Evolutionary conservation across 1,139 yeast genomes (phyloP).

Genomic region (Sugiyamaella novakii): DNA sequence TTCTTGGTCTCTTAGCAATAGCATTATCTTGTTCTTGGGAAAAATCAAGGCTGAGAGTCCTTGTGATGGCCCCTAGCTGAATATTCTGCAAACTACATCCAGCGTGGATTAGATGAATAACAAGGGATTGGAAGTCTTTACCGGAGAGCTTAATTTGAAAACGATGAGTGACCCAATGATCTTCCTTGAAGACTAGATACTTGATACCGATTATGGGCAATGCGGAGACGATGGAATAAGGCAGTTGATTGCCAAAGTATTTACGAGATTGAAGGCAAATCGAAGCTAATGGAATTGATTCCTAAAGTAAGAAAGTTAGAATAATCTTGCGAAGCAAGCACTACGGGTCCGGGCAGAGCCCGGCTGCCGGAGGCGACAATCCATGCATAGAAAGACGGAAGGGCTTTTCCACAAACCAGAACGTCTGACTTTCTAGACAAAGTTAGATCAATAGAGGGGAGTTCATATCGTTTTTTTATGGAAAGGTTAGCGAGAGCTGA

Average conservation of each 20-base stretch:
- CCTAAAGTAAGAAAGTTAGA: conserved; percentile 7
- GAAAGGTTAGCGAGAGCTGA: conserved; percentile 7
- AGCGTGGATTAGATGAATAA: conserved; percentile 2
- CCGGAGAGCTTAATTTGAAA: conserved; percentile 10
- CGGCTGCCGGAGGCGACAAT: too few relatives aligned
- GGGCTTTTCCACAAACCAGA: conserved; percentile 11
- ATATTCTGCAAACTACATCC: conserved; percentile 15
- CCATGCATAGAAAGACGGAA: too few relatives aligned
- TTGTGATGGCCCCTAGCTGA: conserved; percentile 11
- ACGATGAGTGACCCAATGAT: conserved; percentile 12
- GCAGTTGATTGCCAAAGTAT: conserved; percentile 10
- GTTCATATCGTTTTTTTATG: background rate
- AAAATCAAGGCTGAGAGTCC: background rate
- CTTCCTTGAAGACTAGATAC: conserved; percentile 20
- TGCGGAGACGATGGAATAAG: conserved; percentile 23
- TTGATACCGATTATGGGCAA: conserved; percentile 25
- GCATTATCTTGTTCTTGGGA: background rate
- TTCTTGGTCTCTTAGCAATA: too few relatives aligned
- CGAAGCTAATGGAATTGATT: conserved; percentile 7
- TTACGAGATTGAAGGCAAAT: conserved; percentile 11
- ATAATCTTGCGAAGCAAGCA: background rate
- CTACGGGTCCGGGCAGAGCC: too few relatives aligned
- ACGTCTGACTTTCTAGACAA: conserved; percentile 11
- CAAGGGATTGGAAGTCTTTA: background rate
- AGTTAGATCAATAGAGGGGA: conserved; percentile 9